Percentiles rank a stretch among this genome's conserved stretches.
phyloP scores from a whole-genome alignment of 805 yeast genomes.

The Schizosaccharomyces cryophilus region DNA sequence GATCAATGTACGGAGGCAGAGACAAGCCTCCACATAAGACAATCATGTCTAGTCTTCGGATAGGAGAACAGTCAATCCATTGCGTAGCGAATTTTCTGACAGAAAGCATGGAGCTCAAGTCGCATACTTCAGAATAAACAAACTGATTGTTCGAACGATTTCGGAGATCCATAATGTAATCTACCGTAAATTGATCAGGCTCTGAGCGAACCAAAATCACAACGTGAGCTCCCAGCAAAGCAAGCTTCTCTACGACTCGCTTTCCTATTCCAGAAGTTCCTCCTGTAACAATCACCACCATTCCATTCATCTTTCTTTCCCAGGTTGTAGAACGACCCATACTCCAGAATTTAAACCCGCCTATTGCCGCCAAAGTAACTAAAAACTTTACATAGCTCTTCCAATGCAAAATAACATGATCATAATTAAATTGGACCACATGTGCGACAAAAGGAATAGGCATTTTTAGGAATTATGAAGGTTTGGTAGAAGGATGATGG shows the following conservation, averaged over 20 bases:
- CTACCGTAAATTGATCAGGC: constrained; percentile 51
- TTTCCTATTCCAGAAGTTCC: constrained; percentile 87
- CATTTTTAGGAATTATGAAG: neutral
- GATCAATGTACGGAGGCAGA: constrained; percentile 40
- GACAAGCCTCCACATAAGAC: constrained; percentile 70
- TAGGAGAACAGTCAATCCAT: constrained; percentile 81
- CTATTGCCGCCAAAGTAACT: neutral
- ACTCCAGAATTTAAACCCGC: neutral
- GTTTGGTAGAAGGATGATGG: neutral
- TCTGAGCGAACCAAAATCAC: constrained; percentile 41
- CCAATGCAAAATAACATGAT: neutral
- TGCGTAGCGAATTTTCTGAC: constrained; percentile 75
- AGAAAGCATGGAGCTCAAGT: constrained; percentile 45
- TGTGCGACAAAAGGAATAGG: neutral
- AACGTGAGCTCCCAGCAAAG: constrained; percentile 64
- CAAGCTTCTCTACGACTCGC: constrained; percentile 46
- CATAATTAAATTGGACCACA: neutral
- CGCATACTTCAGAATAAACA: constrained; percentile 80
- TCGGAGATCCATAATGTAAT: constrained; percentile 56
- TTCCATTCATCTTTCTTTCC: constrained; percentile 82
- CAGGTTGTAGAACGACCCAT: constrained; percentile 58
- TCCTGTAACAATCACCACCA: constrained; percentile 41
- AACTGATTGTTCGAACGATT: constrained; percentile 41
- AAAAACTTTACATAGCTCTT: neutral
- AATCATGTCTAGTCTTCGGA: constrained; percentile 75